Evolutionary conservation across 1,284 basidiomycete genomes (phyloP), one percentile per base, ranked within the genome.

Genomic region (Tylopilus sp.): DNA sequence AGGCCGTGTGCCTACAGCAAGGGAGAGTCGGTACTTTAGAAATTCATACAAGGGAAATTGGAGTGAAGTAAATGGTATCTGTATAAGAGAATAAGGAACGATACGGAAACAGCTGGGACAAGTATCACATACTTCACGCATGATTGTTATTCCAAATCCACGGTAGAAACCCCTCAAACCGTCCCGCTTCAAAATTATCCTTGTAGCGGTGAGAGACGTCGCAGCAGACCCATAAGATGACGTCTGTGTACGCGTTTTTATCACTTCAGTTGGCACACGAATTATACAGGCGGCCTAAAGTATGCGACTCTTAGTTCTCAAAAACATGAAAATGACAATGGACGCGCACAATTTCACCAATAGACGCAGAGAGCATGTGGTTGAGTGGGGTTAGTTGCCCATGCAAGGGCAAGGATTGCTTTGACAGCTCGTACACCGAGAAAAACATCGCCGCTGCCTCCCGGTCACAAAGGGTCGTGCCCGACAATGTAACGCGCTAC

Each of bases 1-100:
- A 1, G 86, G 87, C 74, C 90, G 84, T 63, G 86, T 76, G 36
- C 84, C 79, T 13, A 89, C 70, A 32, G 74, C 80, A n/a, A 73
- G 71, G 1, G 92, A 89, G 10, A 93, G 77, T 39, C 84, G 83
- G 1, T 83, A 70, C 79, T 99, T 99, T 69, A 99, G 83, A 51
- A 89, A 84, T 81, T 99, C 98, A 76, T 99, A 99, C 32, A 99
- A 81, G 1, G 98, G 98, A 77, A 99, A 99, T 78, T 99, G 98
- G 32, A 99, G 85, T 16, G 96, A 97, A 1, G 97, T 98, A 83
- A 99, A 99, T 0, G 97, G 97, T 52, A 99, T 96, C 95, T 97
- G 53, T 51, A 5, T 49, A 16, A 53, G 67, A 29, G 53, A 33
- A 64, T 67, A 18, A 70, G 59, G 52, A 39, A 65, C 44, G 39